Evolutionary conservation across 139 green algal species (phyloP), one percentile per base, ranked within the genome.

Genomic region (Mychonastes homosphaera): DNA sequence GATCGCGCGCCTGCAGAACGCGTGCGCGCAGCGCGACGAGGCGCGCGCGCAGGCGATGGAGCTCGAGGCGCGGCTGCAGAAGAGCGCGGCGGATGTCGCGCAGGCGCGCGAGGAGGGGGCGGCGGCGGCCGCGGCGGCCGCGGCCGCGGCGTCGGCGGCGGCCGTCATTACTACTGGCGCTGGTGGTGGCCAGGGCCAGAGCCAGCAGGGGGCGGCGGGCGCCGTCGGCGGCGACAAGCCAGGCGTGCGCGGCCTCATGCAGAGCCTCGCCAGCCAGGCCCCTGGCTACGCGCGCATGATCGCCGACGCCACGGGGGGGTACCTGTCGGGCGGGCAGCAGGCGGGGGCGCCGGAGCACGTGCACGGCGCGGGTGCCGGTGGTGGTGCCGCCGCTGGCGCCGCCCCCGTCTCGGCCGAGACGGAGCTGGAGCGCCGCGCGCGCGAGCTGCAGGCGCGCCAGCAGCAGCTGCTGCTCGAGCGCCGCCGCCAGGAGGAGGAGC

Each of bases 401-500:
- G 5, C 46, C 33, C 35, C 33, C 6, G 52, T 35, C 15, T 18
- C 53, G 28, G 41, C 53, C n/a, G 63, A 74, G 46, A 76, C 44
- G 1, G 81, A 87, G 52, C 63, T 87, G 49, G 85, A 92, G 48
- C 63, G 80, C 18, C 72, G 73, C 60, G 79, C 88, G 64, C 73
- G 79, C 10, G 86, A 94, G 72, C 70, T 93, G 56, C 61, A 67
- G 61, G 67, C 72, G 36, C 88, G 88, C 70, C 84, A 91, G 73
- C 80, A 90, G 67, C 80, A 89, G 74, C 79, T 92, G 33, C 55
- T 89, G 43, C 69, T 87, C 55, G 86, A 97, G 74, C 80, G 91
- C 70, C 79, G 84, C 50, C 78, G 66, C 52, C 64, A 64, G 29
- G 88, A 97, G 63, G 84, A 97, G 78, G 86, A 97, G 54, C 64